Evolutionary conservation across 768 basidiomycete species (phyloP).

Genomic region (Tricholoma sp.): DNA sequence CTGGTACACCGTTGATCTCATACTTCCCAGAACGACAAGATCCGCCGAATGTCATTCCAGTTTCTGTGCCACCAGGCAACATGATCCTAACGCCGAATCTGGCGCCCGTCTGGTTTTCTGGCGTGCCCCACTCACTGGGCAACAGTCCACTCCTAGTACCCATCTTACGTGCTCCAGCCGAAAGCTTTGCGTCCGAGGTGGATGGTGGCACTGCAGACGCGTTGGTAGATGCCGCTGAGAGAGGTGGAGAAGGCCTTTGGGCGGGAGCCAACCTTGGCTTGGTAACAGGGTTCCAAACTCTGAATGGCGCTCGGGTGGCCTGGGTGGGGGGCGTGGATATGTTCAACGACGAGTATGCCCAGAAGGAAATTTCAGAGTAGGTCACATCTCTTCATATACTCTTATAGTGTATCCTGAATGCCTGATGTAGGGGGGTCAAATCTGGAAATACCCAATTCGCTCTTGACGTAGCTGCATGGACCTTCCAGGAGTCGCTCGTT

Average conservation of each 20-base stretch:
- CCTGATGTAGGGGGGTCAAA: conserved; percentile 40
- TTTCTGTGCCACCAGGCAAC: conserved; percentile 40
- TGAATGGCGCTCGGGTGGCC: conserved; percentile 67
- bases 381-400: conserved; percentile 22
- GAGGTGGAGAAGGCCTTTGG: conserved; percentile 75
- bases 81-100: conserved; percentile 43
- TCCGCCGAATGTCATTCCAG: conserved; percentile 60
- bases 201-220: conserved; percentile 59
- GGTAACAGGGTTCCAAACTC: conserved; percentile 87
- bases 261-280: conserved; percentile 73
- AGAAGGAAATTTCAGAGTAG: conserved; percentile 55
- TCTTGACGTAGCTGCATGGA: conserved; percentile 78
- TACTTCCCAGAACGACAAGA: conserved; percentile 76
- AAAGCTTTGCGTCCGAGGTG: conserved; percentile 73
- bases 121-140: conserved; percentile 57
- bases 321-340: conserved; percentile 80
- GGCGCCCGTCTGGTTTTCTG: conserved; percentile 72
- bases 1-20: conserved; percentile 77
- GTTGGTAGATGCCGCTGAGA: conserved; percentile 65
- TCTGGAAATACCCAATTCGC: conserved; percentile 76
- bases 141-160: conserved; percentile 79
- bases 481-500: conserved; percentile 82
- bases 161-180: conserved; percentile 69
- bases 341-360: conserved; percentile 71
- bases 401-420: conserved; percentile 1